Percentiles rank a stretch among this genome's conserved stretches.
Evolutionary conservation across 345 rosid species (phyloP).

Genomic region (Iberis pinnata): DNA sequence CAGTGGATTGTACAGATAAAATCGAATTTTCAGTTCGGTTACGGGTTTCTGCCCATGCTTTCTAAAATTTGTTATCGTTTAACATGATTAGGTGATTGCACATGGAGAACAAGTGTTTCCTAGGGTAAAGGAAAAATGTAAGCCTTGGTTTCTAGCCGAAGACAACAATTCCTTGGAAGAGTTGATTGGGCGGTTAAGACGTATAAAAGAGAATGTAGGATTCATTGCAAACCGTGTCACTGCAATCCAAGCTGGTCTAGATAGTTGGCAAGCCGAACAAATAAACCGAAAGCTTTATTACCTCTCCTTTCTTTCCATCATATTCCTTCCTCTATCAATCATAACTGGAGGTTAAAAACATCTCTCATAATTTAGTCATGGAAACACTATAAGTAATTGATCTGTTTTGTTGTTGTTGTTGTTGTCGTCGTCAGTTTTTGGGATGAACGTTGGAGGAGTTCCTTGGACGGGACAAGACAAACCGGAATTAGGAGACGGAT

Average conservation of each 20-base stretch:
- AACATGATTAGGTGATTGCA: constrained; percentile 70
- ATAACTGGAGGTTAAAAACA: constrained; percentile 67
- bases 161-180: constrained; percentile 69
- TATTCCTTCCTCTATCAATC: constrained; percentile 86
- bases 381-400: too few relatives aligned
- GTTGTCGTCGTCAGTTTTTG: constrained; percentile 51
- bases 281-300: constrained; percentile 87
- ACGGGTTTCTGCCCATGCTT: too few relatives aligned
- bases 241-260: constrained; percentile 83
- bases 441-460: constrained; percentile 99
- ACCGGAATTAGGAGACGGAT: constrained; percentile 59
- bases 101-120: constrained; percentile 97
- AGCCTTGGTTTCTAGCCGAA: constrained; percentile 62
- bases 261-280: constrained; percentile 96
- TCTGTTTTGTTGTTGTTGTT: not conserved
- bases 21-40: too few relatives aligned
- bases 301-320: constrained; percentile 86
- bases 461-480: constrained; percentile 86
- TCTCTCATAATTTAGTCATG: too few relatives aligned
- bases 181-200: constrained; percentile 67
- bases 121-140: constrained; percentile 82
- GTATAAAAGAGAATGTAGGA: constrained; percentile 87
- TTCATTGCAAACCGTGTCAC: constrained; percentile 90
- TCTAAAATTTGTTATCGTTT: too few relatives aligned
- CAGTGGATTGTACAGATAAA: too few relatives aligned